Percentiles rank a stretch among this genome's conserved stretches.
These are phyloP conservation scores for Candida pseudocylindracea DNA, from an alignment of 1,139 yeast genomes.

Conservation along the genomic window DNA sequence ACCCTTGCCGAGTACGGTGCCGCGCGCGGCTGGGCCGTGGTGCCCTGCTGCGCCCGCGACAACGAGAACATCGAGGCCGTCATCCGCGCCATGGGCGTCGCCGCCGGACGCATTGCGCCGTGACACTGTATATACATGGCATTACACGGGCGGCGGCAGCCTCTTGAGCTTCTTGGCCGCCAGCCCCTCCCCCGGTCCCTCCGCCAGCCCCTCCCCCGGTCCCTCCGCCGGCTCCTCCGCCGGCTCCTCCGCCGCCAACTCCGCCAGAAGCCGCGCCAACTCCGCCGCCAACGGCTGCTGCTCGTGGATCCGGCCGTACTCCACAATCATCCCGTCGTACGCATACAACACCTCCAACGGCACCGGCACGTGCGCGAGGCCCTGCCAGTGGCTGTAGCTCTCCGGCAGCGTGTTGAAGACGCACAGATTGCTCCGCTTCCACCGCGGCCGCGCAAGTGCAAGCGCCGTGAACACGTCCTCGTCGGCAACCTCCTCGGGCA, in stretches of 20 bases:
- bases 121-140: too few species aligned
- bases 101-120: too few species aligned
- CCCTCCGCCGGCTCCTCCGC: too few species aligned
- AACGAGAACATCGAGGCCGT: conserved; percentile 54
- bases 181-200: too few species aligned
- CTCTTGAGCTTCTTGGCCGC: too few species aligned
- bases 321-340: background rate
- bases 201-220: too few species aligned
- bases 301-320: background rate
- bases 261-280: too few species aligned
- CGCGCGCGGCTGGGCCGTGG: conserved; percentile 30
- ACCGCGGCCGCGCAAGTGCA: background rate
- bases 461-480: background rate
- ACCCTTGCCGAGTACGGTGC: conserved; percentile 13
- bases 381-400: background rate
- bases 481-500: too few species aligned
- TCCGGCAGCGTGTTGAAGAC: background rate
- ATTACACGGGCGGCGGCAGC: too few species aligned
- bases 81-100: conserved; percentile 34
- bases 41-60: conserved; percentile 69
- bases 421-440: background rate
- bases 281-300: too few species aligned
- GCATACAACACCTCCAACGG: background rate
- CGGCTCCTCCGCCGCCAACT: too few species aligned
- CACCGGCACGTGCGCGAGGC: too few species aligned